A percentile compares a stretch with the other conserved stretches of the same genome.
These are phyloP conservation scores for Aquilaria agallochum DNA, from an alignment of 441 rosid species.

Conservation along the genomic window DNA sequence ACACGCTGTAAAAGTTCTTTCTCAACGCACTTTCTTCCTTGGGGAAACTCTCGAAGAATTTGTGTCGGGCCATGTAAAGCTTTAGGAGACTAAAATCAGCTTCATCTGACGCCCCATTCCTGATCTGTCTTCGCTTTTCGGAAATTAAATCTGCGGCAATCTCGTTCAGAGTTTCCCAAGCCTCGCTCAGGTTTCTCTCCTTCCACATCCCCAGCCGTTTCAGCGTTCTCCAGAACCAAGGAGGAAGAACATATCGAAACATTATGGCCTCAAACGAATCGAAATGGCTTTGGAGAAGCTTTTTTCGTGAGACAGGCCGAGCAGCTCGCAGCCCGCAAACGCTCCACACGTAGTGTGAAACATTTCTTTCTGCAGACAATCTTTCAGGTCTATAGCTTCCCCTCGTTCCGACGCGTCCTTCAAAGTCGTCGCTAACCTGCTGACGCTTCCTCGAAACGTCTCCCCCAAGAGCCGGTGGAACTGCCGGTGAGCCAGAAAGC, in stretches of 20 bases:
- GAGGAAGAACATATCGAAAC: not conserved
- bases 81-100: not conserved
- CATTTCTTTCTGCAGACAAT: constrained; percentile 24
- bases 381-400: constrained; percentile 13
- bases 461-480: constrained; percentile 1
- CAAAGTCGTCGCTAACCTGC: constrained; percentile 11
- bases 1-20: constrained; percentile 17
- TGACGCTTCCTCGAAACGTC: constrained; percentile 1
- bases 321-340: constrained; percentile 15
- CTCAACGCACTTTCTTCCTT: constrained; percentile 2
- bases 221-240: not conserved
- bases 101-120: not conserved
- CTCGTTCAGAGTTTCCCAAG: not conserved
- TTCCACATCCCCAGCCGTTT: constrained; percentile 5
- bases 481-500: constrained; percentile 8
- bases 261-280: constrained; percentile 16
- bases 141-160: not conserved
- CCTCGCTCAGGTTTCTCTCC: constrained; percentile 5
- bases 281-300: constrained; percentile 20
- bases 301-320: constrained; percentile 7
- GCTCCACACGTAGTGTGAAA: constrained; percentile 22
- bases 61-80: constrained; percentile 8
- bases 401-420: constrained; percentile 1
- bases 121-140: not conserved
- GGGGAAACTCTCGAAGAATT: not conserved